Conservation (phyloP, 2,329 filamentous ascomycete genomes). For the Stenocarpella maydis region DNA sequence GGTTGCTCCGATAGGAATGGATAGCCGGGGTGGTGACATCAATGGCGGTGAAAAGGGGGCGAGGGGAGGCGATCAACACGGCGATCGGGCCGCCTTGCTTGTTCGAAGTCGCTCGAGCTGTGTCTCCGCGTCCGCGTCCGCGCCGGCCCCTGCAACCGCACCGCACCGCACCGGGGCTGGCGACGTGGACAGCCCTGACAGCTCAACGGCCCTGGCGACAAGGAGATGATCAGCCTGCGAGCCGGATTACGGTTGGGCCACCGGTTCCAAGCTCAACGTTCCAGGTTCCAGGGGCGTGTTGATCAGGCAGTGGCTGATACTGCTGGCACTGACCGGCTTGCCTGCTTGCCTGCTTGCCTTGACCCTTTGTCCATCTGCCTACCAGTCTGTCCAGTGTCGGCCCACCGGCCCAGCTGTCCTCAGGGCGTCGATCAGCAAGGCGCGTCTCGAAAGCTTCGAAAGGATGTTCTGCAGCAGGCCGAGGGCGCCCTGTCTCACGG, state of each 20-base stretch:
- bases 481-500: constrained; percentile 22
- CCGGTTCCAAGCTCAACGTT: constrained; percentile 18
- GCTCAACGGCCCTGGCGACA: background rate
- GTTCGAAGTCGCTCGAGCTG: background rate
- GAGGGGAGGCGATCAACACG: constrained; percentile 16
- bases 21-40: constrained; percentile 12
- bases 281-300: constrained; percentile 14
- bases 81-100: constrained; percentile 10
- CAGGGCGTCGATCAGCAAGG: background rate
- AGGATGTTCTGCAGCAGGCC: background rate
- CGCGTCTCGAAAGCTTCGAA: constrained; percentile 16
- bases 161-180: background rate
- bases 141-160: background rate
- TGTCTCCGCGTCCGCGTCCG: background rate
- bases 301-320: constrained; percentile 6
- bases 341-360: too few species aligned
- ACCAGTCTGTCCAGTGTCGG: too few species aligned
- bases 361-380: too few species aligned
- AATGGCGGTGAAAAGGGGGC: constrained; percentile 18
- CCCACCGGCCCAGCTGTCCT: too few species aligned
- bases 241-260: background rate
- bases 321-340: too few species aligned
- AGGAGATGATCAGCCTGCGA: background rate
- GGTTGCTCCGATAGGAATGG: constrained; percentile 24
- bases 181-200: background rate